A percentile compares a stretch with the other conserved stretches of the same genome.
These are phyloP conservation scores for Penicillium daleae DNA, from an alignment of 495 filamentous ascomycete species.

Conservation along the genomic window DNA sequence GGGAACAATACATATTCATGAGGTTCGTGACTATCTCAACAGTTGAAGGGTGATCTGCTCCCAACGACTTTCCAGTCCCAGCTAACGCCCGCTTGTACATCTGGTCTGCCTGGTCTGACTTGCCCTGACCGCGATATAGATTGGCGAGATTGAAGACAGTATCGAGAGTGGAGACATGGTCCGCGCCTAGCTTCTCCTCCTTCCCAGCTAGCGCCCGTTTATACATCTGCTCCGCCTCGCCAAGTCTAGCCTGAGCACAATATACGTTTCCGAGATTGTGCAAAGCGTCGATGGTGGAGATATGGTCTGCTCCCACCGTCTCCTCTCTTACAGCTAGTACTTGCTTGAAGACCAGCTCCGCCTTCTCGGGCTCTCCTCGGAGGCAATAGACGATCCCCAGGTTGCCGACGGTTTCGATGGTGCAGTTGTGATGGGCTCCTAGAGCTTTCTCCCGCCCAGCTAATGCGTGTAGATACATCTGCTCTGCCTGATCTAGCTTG, in stretches of 20 bases:
- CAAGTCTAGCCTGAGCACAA: constrained; percentile 28
- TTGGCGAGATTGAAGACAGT: not conserved
- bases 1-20: not conserved
- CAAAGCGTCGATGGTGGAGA: constrained; percentile 34
- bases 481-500: constrained; percentile 36
- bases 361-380: constrained; percentile 31
- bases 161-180: not conserved
- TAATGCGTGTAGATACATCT: not conserved
- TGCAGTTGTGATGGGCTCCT: not conserved
- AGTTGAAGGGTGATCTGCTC: not conserved
- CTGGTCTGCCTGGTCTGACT: not conserved
- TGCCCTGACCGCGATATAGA: not conserved
- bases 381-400: constrained; percentile 22
- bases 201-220: not conserved
- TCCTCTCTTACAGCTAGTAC: constrained; percentile 36
- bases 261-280: constrained; percentile 31
- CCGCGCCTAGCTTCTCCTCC: not conserved
- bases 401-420: constrained; percentile 16
- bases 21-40: not conserved
- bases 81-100: not conserved
- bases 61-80: not conserved
- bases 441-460: not conserved
- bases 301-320: constrained; percentile 30
- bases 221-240: constrained; percentile 6
- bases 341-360: constrained; percentile 30